Conservation (phyloP, 768 basidiomycete genomes). For the Leccinellum albellum region DNA sequence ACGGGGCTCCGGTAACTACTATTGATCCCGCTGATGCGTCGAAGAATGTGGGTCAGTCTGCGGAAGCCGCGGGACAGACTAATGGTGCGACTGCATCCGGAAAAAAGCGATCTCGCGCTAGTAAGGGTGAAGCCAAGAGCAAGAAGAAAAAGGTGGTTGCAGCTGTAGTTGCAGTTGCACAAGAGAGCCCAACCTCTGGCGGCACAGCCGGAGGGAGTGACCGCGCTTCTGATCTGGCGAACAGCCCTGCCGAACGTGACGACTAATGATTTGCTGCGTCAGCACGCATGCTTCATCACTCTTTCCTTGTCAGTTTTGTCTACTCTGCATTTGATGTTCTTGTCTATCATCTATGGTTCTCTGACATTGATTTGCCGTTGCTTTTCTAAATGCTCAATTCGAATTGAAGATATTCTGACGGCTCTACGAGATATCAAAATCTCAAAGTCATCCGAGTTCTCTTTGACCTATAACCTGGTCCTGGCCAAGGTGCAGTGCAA, state of each 20-base stretch:
- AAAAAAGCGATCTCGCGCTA: constrained; percentile 29
- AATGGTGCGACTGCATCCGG: constrained; percentile 18
- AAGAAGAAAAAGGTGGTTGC: constrained; percentile 32
- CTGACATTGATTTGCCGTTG: not conserved
- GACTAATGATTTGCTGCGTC: constrained; percentile 16
- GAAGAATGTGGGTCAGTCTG: constrained; percentile 20
- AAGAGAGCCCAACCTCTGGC: constrained; percentile 21
- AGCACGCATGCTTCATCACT: not conserved
- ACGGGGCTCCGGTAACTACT: constrained; percentile 22
- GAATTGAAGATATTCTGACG: constrained; percentile 27
- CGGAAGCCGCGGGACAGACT: constrained; percentile 14
- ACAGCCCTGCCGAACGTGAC: constrained; percentile 24
- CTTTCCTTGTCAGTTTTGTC: constrained; percentile 2
- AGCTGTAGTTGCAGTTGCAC: not conserved
- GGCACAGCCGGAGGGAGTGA: constrained; percentile 28
- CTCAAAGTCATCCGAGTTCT: constrained; percentile 20
- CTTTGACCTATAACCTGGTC: constrained; percentile 33
- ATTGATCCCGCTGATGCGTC: constrained; percentile 27
- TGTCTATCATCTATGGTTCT: constrained; percentile 10
- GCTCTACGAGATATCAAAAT: constrained; percentile 17
- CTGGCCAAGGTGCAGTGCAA: constrained; percentile 13
- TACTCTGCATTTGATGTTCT: constrained; percentile 9
- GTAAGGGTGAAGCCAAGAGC: constrained; percentile 29
- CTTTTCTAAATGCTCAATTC: constrained; percentile 9
- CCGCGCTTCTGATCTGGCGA: constrained; percentile 22